Evolutionary conservation across 2,329 filamentous ascomycete genomes (phyloP), one percentile per base, ranked within the genome.

Genomic region (Pseudogymnoascus sp.): DNA sequence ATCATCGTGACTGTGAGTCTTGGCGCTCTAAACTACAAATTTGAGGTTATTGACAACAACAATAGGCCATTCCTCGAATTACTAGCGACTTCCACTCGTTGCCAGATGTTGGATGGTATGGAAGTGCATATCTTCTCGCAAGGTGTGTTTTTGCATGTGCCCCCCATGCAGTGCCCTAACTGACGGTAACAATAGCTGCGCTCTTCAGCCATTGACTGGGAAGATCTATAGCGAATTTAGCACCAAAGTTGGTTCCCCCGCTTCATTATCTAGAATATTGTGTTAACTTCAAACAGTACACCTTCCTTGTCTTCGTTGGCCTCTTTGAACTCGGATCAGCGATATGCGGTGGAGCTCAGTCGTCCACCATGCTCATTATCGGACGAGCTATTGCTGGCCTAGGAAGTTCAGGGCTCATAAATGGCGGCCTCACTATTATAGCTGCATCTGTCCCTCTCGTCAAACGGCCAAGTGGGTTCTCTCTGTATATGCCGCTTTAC

Each of bases 261-360:
- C n/a, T 5, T 25, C 17, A 7, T 35, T 33, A 4, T 39, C 13
- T 12, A 25, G 15, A 15, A 58, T 36, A 21, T n/a, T 25, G 31
- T 42, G 13, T 39, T 58, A 21, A 63, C 33, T n/a, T 33, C 1
- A 33, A 10, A 13, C 36, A 66, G 63, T 64, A 27, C 27, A 60
- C 62, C 10, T 66, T 61, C 17, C 61, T 68, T 8, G 41, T 55
- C 7, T 67, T 67, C 44, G 73, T 86, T 35, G 65, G 72, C 31
- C 61, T 84, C 33, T 86, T 86, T 65, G 81, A 85, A 67, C 29
- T 84, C 0, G 84, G 84, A 2, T 83, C 79, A 0, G 66, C 81
- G 2, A 70, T 86, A 17, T 85, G 82, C 62, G 83, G 73, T 61
- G 65, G 77, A 62, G 78, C 83, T 0, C 72, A 68, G 0, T 79